These are phyloP conservation scores for Malbranchea cinnamomea DNA, from an alignment of 2,329 filamentous ascomycete species.

Conservation along the genomic window DNA sequence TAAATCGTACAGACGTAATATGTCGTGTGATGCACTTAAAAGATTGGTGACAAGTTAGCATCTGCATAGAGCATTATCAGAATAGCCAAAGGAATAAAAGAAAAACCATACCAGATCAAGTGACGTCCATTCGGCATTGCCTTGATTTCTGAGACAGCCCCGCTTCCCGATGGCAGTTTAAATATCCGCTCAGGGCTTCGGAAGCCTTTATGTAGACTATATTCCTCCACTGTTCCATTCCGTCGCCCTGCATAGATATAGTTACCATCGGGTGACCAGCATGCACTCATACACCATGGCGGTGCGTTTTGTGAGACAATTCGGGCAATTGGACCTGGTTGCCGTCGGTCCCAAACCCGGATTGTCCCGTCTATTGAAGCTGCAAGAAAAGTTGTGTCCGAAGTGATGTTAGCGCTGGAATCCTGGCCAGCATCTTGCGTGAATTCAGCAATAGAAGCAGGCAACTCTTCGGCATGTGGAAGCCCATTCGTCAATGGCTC, in stretches of 20 bases:
- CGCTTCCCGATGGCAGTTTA: slow-evolving; percentile 78
- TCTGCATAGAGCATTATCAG: not conserved
- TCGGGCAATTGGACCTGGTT: slow-evolving; percentile 60
- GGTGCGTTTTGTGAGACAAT: slow-evolving; percentile 65
- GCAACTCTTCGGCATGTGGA: slow-evolving; percentile 28
- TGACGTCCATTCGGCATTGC: slow-evolving; percentile 89
- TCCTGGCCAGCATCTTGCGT: slow-evolving; percentile 12
- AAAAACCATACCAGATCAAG: slow-evolving; percentile 55
- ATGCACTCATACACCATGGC: slow-evolving; percentile 95
- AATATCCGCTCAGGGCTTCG: slow-evolving; percentile 64
- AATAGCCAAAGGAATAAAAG: slow-evolving; percentile 2
- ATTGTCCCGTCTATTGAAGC: slow-evolving; percentile 42
- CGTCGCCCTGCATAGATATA: slow-evolving; percentile 83
- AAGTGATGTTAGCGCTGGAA: slow-evolving; percentile 34
- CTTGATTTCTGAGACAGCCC: slow-evolving; percentile 72
- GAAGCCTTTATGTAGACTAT: slow-evolving; percentile 65
- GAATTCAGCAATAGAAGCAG: slow-evolving; percentile 13
- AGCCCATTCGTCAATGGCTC: slow-evolving; percentile 26
- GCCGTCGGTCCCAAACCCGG: slow-evolving; percentile 41
- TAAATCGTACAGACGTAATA: slow-evolving; percentile 82
- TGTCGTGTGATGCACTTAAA: slow-evolving; percentile 79
- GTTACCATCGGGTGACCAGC: slow-evolving; percentile 93
- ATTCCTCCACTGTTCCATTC: slow-evolving; percentile 91
- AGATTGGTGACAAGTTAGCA: slow-evolving; percentile 7
- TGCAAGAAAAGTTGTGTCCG: slow-evolving; percentile 68